Base-by-base conservation (phyloP, 2,329 filamentous ascomycete genomes). In the Penicillium aurantiogriseum region DNA sequence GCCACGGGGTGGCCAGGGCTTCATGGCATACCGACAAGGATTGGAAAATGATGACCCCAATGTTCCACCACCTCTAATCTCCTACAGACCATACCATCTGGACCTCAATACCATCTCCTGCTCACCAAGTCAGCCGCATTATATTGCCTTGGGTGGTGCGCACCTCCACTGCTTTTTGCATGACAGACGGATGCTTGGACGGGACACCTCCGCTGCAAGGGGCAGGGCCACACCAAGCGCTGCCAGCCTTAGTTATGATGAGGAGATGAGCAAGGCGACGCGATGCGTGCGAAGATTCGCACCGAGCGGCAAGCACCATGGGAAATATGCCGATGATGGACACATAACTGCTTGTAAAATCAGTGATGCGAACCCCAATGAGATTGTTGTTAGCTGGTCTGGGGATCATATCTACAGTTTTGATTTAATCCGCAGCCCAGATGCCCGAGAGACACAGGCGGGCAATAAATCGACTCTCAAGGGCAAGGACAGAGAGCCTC, bases 281-380 rank as follows among this genome's bases (percentile, higher is more conserved):
- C 79, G 81, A 59, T 89, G 86, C 68, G 87, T 89, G 29, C 81
- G 83, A 57, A 83, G 86, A 60, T 88, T 89, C 68, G 86, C 85
- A 13, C 86, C 86, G 1, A 76, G 81, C 57, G 83, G 85, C n/a
- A 80, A 83, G 70, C 76, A 76, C 55, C 76, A 77, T 44, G 77
- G 75, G 56, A 71, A 63, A 29, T 55, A 65, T n/a, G 65, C 69
- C 17, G 83, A 86, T 53, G 82, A 82, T 59, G 83, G 85, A 5
- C 85, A 88, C 64, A 88, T 89, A 65, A 88, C 86, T 2, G 85
- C 86, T 17, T 88, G 85, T 72, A 89, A 88, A 72, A 89, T 89
- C 66, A 88, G 85, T 63, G 85, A 88, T 72, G 84, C 84, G 9
- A 81, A 86, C 58, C 87, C 86, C 0, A 86, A 88, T 61, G 86